Evolutionary conservation across 2,329 filamentous ascomycete genomes (phyloP).

Genomic region (Ophiostoma angusticollis): DNA sequence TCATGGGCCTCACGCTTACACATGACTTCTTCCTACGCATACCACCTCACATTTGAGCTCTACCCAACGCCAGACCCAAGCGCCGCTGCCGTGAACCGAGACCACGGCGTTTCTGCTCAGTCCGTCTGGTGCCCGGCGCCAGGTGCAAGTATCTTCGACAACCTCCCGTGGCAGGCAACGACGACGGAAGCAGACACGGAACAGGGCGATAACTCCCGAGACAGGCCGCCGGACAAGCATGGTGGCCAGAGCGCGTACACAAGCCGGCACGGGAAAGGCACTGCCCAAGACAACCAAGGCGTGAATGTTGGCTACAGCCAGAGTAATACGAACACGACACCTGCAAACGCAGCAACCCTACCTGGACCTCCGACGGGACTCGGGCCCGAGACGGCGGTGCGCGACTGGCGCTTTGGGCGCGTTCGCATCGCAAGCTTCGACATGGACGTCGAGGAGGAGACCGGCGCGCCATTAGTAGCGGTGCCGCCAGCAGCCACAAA

Average conservation of each 20-base stretch:
- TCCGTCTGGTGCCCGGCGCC: constrained; percentile 36
- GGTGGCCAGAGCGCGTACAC: background rate
- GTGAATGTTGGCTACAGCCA: constrained; percentile 2
- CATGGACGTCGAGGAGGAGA: constrained; percentile 29
- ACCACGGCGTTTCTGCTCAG: background rate
- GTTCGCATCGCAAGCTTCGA: constrained; percentile 73
- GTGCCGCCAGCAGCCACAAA: constrained; percentile 9
- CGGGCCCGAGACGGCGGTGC: constrained; percentile 34
- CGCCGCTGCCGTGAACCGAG: background rate
- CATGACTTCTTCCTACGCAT: constrained; percentile 50
- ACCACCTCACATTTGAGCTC: constrained; percentile 54
- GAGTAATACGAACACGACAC: background rate
- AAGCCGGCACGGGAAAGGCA: background rate
- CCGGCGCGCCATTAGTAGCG: constrained; percentile 12
- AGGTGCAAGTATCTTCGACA: constrained; percentile 39
- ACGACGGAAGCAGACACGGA: background rate
- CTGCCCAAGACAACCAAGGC: background rate
- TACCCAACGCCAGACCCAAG: constrained; percentile 35
- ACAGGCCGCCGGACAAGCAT: background rate
- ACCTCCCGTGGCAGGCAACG: constrained; percentile 38
- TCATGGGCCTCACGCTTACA: too few relatives aligned
- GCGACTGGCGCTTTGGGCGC: constrained; percentile 72
- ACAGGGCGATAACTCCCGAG: background rate
- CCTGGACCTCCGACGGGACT: constrained; percentile 25
- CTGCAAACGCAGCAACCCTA: background rate